These are phyloP conservation scores for Marasmius oreades DNA, from an alignment of 1,284 basidiomycete species.

Conservation along the genomic window DNA sequence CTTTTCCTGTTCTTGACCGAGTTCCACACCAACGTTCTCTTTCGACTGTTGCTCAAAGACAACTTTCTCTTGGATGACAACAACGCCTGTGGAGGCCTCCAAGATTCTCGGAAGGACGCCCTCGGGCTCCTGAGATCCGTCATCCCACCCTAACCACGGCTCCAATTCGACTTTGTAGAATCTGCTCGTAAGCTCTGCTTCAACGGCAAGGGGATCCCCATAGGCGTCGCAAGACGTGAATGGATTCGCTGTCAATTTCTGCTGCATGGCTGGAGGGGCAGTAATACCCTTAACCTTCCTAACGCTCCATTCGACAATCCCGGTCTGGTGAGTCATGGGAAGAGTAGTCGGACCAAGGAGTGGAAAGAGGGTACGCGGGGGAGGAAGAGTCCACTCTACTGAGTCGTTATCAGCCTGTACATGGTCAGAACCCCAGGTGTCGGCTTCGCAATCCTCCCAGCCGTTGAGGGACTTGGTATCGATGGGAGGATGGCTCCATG, in stretches of 20 bases:
- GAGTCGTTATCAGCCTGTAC: not conserved
- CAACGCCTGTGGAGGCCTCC: slow-evolving; percentile 1
- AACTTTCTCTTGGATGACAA: not conserved
- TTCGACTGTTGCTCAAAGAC: not conserved
- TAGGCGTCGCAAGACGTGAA: not conserved
- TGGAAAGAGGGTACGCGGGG: not conserved
- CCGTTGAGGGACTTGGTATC: not conserved
- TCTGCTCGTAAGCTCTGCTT: not conserved
- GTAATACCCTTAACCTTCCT: slow-evolving; percentile 39
- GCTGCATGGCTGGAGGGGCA: slow-evolving; percentile 16
- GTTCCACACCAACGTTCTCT: slow-evolving; percentile 5
- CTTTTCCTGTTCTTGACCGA: not conserved
- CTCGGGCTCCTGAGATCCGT: not conserved
- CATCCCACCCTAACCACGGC: slow-evolving; percentile 7
- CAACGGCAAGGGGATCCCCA: not conserved
- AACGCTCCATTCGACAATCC: slow-evolving; percentile 49
- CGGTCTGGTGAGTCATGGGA: slow-evolving; percentile 45
- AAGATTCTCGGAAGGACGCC: not conserved
- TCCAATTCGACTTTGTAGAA: slow-evolving; percentile 1
- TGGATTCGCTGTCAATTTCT: not conserved
- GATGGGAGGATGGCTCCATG: not conserved
- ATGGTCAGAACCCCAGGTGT: not conserved
- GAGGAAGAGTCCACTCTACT: not conserved
- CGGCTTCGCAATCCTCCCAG: not conserved
- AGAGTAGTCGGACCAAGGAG: slow-evolving; percentile 42